These are phyloP conservation scores for Phialocephala sp. DNA, from an alignment of 2,329 filamentous ascomycete species.

Conservation along the genomic window DNA sequence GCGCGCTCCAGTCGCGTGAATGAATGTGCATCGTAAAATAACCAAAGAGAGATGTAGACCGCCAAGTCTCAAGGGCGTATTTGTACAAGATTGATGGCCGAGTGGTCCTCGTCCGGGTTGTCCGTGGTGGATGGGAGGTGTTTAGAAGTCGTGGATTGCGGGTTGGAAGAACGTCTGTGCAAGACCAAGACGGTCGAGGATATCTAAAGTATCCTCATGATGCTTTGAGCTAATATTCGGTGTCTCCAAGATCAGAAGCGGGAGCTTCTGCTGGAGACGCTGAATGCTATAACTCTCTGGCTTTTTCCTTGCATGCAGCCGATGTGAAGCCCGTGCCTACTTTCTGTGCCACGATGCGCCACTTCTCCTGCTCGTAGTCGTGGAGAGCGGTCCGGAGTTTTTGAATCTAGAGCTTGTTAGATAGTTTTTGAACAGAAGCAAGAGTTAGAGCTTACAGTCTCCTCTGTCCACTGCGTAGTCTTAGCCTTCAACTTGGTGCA, in stretches of 20 bases:
- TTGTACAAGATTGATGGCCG: slow-evolving; percentile 18
- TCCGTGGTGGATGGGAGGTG: slow-evolving; percentile 13
- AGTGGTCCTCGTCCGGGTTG: slow-evolving; percentile 27
- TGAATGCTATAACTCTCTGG: slow-evolving; percentile 45
- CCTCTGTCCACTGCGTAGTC: slow-evolving; percentile 90
- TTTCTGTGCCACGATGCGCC: slow-evolving; percentile 90
- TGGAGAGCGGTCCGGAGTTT: slow-evolving; percentile 78
- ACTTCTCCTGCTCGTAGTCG: slow-evolving; percentile 90
- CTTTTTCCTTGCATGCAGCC: slow-evolving; percentile 76
- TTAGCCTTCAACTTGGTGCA: slow-evolving; percentile 96
- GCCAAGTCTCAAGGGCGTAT: slow-evolving; percentile 5
- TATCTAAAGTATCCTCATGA: slow-evolving; percentile 28
- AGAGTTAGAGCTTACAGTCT: slow-evolving; percentile 71
- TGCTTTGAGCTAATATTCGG: slow-evolving; percentile 39
- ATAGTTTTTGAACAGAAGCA: slow-evolving; percentile 1
- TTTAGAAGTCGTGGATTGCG: slow-evolving; percentile 27
- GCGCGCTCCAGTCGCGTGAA: slow-evolving; percentile 36
- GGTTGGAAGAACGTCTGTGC: slow-evolving; percentile 32
- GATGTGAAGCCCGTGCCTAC: slow-evolving; percentile 90
- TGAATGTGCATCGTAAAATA: slow-evolving; percentile 20
- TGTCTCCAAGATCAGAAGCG: slow-evolving; percentile 45
- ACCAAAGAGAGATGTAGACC: neutral
- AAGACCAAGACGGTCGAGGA: slow-evolving; percentile 28
- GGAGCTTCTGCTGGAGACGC: slow-evolving; percentile 43
- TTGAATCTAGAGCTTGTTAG: slow-evolving; percentile 62